Percentiles rank a stretch among this genome's conserved stretches.
These are phyloP conservation scores for Blastocladiella emersonii DNA, from an alignment of 371 early-diverging fungal genomes.

Conservation along the genomic window DNA sequence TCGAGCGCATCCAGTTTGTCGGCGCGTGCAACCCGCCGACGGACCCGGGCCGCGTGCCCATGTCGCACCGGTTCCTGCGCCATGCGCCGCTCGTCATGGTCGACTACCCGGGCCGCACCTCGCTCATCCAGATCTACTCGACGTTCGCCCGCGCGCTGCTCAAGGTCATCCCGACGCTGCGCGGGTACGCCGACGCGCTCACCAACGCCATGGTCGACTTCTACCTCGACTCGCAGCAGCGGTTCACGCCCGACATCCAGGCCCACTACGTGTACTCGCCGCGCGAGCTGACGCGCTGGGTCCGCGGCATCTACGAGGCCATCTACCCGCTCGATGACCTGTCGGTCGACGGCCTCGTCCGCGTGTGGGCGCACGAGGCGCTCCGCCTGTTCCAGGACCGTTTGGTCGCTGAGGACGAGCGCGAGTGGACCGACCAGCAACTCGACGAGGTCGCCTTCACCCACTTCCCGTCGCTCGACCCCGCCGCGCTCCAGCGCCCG, in stretches of 20 bases:
- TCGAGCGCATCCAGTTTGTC: conserved; percentile 95
- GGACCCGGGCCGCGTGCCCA: conserved; percentile 93
- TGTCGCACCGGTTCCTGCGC: conserved; percentile 89
- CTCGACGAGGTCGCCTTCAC: conserved; percentile 69
- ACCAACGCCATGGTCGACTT: conserved; percentile 96
- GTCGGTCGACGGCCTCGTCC: conserved; percentile 72
- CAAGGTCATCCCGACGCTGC: conserved; percentile 80
- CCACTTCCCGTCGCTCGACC: conserved; percentile 76
- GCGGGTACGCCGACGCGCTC: conserved; percentile 82
- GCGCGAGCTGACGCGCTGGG: conserved; percentile 97
- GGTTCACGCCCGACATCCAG: conserved; percentile 92
- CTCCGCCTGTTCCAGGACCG: conserved; percentile 96
- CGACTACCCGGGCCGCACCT: conserved; percentile 89
- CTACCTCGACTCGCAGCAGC: conserved; percentile 72
- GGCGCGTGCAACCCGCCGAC: conserved; percentile 99
- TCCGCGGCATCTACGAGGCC: conserved; percentile 91
- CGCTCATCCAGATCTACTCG: conserved; percentile 89
- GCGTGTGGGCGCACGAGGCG: conserved; percentile 97
- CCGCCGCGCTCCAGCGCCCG: conserved; percentile 66
- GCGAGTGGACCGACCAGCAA: conserved; percentile 79
- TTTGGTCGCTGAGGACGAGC: conserved; percentile 76
- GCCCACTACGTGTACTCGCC: conserved; percentile 98
- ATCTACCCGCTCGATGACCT: conserved; percentile 71
- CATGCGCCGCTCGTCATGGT: conserved; percentile 95
- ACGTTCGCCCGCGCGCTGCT: conserved; percentile 87